Percentiles rank a stretch among this genome's conserved stretches.
phyloP scores from a whole-genome alignment of 768 basidiomycete genomes.

The Peribolospora kevripleyi region DNA sequence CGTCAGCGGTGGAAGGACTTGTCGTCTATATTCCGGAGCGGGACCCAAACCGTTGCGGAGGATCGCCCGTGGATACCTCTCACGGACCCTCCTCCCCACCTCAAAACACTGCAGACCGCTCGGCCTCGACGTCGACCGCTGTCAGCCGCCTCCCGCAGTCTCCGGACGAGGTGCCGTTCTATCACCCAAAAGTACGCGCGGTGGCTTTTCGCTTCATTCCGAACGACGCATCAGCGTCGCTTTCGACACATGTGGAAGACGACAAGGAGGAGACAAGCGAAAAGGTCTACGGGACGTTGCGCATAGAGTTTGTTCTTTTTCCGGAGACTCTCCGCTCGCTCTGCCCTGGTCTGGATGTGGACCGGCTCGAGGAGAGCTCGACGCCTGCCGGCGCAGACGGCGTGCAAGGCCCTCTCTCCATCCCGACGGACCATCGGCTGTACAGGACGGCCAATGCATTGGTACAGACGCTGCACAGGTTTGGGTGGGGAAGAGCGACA shows the following conservation, averaged over 20 bases:
- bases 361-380: constrained; percentile 5
- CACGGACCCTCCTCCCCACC: too few relatives aligned
- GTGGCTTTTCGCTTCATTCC: constrained; percentile 55
- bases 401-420: not conserved
- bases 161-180: constrained; percentile 42
- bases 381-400: not conserved
- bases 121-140: too few relatives aligned
- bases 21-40: constrained; percentile 20
- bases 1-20: constrained; percentile 8
- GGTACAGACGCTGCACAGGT: constrained; percentile 59
- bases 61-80: too few relatives aligned
- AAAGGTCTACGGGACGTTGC: too few relatives aligned
- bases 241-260: not conserved
- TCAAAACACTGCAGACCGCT: too few relatives aligned
- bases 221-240: constrained; percentile 8
- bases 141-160: too few relatives aligned
- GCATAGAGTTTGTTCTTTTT: not conserved
- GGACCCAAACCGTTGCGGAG: not conserved
- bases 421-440: constrained; percentile 25
- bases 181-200: constrained; percentile 59
- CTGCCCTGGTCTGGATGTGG: not conserved
- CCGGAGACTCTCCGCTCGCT: not conserved
- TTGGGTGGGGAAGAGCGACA: constrained; percentile 45
- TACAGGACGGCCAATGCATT: constrained; percentile 60
- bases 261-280: too few relatives aligned